Evolutionary conservation across 2,329 filamentous ascomycete genomes (phyloP).

Genomic region (Rhynchosporium graminicola): DNA sequence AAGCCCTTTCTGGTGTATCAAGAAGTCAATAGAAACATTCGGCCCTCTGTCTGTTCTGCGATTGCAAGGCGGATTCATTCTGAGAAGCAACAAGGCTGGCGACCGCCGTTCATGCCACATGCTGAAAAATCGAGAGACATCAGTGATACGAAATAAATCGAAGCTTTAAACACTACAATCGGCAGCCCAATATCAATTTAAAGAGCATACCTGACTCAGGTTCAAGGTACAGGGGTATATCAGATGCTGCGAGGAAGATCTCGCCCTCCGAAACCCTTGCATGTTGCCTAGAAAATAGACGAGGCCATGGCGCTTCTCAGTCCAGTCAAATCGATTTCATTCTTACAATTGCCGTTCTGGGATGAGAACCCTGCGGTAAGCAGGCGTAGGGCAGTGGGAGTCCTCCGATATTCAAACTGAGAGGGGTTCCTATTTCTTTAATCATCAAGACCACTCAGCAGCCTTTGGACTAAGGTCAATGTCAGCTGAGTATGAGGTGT

Average conservation of each 20-base stretch:
- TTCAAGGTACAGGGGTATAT: background rate
- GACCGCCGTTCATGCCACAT: background rate
- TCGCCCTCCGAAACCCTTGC: background rate
- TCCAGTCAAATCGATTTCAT: slow-evolving; percentile 12
- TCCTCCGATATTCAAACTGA: background rate
- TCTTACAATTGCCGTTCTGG: background rate
- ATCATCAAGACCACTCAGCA: slow-evolving; percentile 15
- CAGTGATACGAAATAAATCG: background rate
- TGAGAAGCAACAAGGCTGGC: background rate
- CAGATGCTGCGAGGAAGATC: background rate
- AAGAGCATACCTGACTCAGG: slow-evolving; percentile 5
- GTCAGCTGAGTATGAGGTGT: slow-evolving; percentile 12
- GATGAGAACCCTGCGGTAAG: background rate
- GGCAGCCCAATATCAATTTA: slow-evolving; percentile 11
- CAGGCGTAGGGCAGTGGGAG: slow-evolving; percentile 1
- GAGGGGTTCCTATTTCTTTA: background rate
- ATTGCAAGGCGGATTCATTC: background rate
- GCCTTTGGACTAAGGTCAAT: slow-evolving; percentile 6
- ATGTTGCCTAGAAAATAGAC: slow-evolving; percentile 7
- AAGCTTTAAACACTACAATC: slow-evolving; percentile 11
- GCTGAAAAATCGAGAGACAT: background rate
- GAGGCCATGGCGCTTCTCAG: slow-evolving; percentile 8
- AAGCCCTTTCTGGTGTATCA: background rate
- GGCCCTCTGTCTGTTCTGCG: background rate
- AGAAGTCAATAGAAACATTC: background rate